Conservation (phyloP, 257 asterid species). For the Dorcoceras hygrometricum region DNA sequence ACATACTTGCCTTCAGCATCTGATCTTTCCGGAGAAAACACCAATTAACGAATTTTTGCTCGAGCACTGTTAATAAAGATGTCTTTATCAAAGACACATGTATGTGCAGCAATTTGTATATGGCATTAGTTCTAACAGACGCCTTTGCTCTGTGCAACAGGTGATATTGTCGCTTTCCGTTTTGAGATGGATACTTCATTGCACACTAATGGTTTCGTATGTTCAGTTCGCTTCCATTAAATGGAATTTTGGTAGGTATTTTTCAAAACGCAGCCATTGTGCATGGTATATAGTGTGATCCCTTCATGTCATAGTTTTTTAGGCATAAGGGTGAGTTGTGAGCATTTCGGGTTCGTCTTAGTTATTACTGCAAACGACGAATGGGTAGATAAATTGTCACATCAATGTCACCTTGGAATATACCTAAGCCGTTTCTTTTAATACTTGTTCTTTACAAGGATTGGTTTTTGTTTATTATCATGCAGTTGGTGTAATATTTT, state of each 20-base stretch:
- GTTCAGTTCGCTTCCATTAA: constrained; percentile 18
- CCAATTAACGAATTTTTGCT: neutral
- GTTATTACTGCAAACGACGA: constrained; percentile 8
- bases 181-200: constrained; percentile 19
- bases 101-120: neutral
- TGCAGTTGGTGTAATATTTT: neutral
- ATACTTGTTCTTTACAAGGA: neutral
- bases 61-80: neutral
- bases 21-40: neutral
- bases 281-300: constrained; percentile 55
- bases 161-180: constrained; percentile 26
- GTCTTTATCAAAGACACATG: neutral
- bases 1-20: too few species aligned
- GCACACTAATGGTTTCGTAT: constrained; percentile 28
- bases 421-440: neutral
- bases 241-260: constrained; percentile 21
- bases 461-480: neutral
- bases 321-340: constrained; percentile 54
- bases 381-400: neutral
- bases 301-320: constrained; percentile 60
- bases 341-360: constrained; percentile 26
- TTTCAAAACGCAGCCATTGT: constrained; percentile 15
- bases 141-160: constrained; percentile 29
- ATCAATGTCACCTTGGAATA: neutral
- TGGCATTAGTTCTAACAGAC: neutral